Evolutionary conservation across 495 filamentous ascomycete species (phyloP).

Genomic region (Hypomontagnella monticulosa): DNA sequence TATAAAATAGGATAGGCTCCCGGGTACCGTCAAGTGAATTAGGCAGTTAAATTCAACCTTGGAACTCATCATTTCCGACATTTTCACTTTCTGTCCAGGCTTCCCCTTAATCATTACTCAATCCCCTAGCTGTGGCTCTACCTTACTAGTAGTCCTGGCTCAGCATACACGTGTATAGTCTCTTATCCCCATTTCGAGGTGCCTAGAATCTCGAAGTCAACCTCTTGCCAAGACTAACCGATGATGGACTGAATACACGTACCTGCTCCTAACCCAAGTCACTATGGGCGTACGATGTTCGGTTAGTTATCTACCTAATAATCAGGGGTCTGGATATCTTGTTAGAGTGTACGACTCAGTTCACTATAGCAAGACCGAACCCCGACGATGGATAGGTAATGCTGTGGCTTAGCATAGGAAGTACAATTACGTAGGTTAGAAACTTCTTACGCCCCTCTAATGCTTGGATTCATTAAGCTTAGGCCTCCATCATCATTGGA

Average conservation of each 20-base stretch:
- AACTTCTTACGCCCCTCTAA: slow-evolving; percentile 10
- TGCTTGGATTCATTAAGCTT: slow-evolving; percentile 1
- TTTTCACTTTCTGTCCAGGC: too few species aligned
- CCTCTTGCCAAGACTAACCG: slow-evolving; percentile 29
- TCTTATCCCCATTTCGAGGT: slow-evolving; percentile 24
- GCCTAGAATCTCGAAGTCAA: slow-evolving; percentile 24
- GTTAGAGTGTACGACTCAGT: too few species aligned
- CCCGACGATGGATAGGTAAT: too few species aligned
- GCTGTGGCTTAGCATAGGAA: slow-evolving; percentile 15
- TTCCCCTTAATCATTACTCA: too few species aligned
- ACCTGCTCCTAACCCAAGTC: slow-evolving; percentile 18
- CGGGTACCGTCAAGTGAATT: slow-evolving; percentile 2
- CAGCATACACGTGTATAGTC: slow-evolving; percentile 1
- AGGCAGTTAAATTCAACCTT: slow-evolving; percentile 30
- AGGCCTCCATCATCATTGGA: slow-evolving; percentile 11
- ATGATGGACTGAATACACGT: slow-evolving; percentile 1
- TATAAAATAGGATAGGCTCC: slow-evolving; percentile 7
- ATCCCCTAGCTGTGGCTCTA: too few species aligned
- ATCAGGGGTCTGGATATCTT: too few species aligned
- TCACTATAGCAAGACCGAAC: too few species aligned
- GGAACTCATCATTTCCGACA: slow-evolving; percentile 2
- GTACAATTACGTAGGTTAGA: slow-evolving; percentile 31
- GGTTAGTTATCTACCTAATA: too few species aligned
- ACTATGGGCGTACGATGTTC: not conserved
- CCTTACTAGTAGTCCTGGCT: too few species aligned